These are phyloP conservation scores for Myriosclerotinia duriaeana DNA, from an alignment of 2,329 filamentous ascomycete species.

Conservation along the genomic window DNA sequence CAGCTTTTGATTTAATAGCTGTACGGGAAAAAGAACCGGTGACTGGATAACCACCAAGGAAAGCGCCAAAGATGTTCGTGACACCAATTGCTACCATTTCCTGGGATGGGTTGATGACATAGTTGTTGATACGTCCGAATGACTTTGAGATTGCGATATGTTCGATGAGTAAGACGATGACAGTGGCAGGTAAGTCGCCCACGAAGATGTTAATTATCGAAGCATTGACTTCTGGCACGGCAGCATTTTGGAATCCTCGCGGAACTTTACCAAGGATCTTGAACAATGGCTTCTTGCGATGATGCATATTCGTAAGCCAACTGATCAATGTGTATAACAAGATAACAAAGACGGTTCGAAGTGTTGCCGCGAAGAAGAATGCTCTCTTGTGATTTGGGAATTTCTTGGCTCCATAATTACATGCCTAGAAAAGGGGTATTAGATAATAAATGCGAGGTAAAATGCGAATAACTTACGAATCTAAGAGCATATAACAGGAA, in stretches of 20 bases:
- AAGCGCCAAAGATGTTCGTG: conserved; percentile 84
- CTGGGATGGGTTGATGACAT: conserved; percentile 91
- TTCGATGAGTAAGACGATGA: conserved; percentile 95
- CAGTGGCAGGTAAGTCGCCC: conserved; percentile 73
- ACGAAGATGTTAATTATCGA: conserved; percentile 68
- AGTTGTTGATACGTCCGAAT: conserved; percentile 94
- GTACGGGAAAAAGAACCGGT: conserved; percentile 96
- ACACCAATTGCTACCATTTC: conserved; percentile 94
- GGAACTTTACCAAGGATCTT: conserved; percentile 75
- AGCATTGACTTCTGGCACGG: conserved; percentile 66
- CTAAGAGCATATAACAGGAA: conserved; percentile 76
- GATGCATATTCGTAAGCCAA: conserved; percentile 75
- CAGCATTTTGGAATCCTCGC: conserved; percentile 79
- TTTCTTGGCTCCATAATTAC: conserved; percentile 66
- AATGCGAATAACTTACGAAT: conserved; percentile 34
- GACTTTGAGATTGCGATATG: conserved; percentile 98
- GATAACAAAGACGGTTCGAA: conserved; percentile 89
- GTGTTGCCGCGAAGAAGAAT: conserved; percentile 87
- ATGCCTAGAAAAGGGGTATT: conserved; percentile 41
- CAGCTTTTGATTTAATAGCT: conserved; percentile 95
- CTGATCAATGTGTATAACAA: conserved; percentile 89
- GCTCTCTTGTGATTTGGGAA: conserved; percentile 68
- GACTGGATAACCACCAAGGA: conserved; percentile 86
- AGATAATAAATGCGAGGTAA: not conserved
- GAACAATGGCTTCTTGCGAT: conserved; percentile 64